Evolutionary conservation across 805 yeast genomes (phyloP), one percentile per base, ranked within the genome.

Genomic region (Scheffersomyces stipitis): DNA sequence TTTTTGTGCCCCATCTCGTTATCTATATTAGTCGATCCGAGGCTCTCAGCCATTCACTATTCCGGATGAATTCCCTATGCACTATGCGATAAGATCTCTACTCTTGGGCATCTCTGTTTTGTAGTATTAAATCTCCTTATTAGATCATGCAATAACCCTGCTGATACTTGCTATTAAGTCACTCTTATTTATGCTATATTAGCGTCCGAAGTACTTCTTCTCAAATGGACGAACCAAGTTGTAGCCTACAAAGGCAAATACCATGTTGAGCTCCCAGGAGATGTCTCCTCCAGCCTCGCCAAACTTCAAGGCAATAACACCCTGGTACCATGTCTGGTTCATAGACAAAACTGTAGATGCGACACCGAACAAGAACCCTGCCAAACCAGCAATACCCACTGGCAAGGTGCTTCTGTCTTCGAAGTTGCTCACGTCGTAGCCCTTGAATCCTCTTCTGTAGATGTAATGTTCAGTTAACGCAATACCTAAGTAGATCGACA

Each of bases 311-410:
- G 63, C 56, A 22, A 62, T 55, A 4, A 59, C 58, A 3, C 68
- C 68, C 18, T 37, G 49, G 40, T 57, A 62, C 66, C 66, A 62
- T 1, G 59, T 50, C 41, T 62, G 64, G 26, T 56, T 41, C 66
- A 62, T 62, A 17, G 58, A 54, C 13, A 60, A 44, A 1, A 61
- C 59, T 3, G 64, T 56, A 13, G 65, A 56, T 10, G 53, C 56
- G n/a, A 60, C 53, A 4, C 68, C 68, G 30, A 49, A 55, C 9
- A 42, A 37, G 36, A 62, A 60, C 1, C 58, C 66, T 14, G 53
- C 38, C 1, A 54, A 33, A 12, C 66, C 65, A 3, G 64, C 64
- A 34, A 54, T 38, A 2, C 66, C 68, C 7, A 58, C 43, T 6
- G 66, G 67, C 8, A 57, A 30, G 3, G 58, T 52, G 12, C 41